phyloP scores from a whole-genome alignment of 805 yeast species.

The Blastobotrys parvus region DNA sequence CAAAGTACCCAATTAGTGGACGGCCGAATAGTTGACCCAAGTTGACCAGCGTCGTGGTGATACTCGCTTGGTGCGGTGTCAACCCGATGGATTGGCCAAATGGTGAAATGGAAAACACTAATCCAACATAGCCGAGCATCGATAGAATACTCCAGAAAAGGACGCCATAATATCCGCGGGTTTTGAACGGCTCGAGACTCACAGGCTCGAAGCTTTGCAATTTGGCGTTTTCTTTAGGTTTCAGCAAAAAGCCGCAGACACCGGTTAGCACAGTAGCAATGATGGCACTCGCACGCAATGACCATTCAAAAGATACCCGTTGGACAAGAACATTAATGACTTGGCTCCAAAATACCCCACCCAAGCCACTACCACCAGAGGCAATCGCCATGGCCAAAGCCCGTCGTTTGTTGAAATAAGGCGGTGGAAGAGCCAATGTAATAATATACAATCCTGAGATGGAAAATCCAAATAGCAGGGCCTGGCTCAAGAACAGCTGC shows the following conservation, averaged over 20 bases:
- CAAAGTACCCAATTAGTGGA: not conserved
- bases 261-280: not conserved
- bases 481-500: slow-evolving; percentile 46
- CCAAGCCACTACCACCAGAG: slow-evolving; percentile 43
- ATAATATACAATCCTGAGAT: slow-evolving; percentile 36
- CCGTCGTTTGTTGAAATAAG: slow-evolving; percentile 36
- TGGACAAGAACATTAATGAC: slow-evolving; percentile 24
- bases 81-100: not conserved
- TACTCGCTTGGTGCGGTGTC: not conserved
- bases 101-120: not conserved
- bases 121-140: not conserved
- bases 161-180: not conserved
- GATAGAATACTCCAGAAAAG: not conserved
- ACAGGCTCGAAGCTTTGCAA: not conserved
- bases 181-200: not conserved
- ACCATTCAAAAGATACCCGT: not conserved
- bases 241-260: not conserved
- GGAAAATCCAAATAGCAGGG: slow-evolving; percentile 41
- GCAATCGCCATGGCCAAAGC: slow-evolving; percentile 39
- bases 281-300: not conserved
- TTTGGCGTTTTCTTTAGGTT: not conserved
- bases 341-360: slow-evolving; percentile 41
- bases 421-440: slow-evolving; percentile 36
- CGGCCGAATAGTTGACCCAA: not conserved
- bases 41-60: not conserved